These are phyloP conservation scores for Capronia americana DNA, from an alignment of 2,329 filamentous ascomycete species.

Conservation along the genomic window DNA sequence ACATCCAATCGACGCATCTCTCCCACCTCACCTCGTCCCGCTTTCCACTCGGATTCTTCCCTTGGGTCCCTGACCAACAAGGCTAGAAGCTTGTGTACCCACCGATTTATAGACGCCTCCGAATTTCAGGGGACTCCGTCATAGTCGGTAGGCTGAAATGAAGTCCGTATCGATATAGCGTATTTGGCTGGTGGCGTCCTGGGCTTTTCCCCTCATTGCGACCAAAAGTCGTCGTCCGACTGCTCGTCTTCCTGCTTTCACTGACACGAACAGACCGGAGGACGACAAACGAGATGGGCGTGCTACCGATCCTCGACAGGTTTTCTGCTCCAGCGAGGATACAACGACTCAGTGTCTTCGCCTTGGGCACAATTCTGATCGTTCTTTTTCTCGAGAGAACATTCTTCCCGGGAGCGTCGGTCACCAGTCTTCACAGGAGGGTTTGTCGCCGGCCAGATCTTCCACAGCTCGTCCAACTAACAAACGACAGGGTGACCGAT, in stretches of 20 bases:
- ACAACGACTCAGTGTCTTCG: slow-evolving; percentile 30
- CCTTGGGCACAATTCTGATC: slow-evolving; percentile 24
- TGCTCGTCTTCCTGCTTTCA: slow-evolving; percentile 14
- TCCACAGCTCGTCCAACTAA: slow-evolving; percentile 2
- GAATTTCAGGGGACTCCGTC: slow-evolving; percentile 21
- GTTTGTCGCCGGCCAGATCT: slow-evolving; percentile 6
- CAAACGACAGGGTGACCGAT: slow-evolving; percentile 23
- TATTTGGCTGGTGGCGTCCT: slow-evolving; percentile 14
- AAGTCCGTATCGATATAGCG: slow-evolving; percentile 28
- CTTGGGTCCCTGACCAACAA: slow-evolving; percentile 17
- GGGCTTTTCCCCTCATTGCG: slow-evolving; percentile 1
- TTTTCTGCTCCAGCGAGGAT: slow-evolving; percentile 33
- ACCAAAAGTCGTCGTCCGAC: not conserved
- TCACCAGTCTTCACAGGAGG: slow-evolving; percentile 20
- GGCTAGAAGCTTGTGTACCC: slow-evolving; percentile 29
- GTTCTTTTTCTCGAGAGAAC: slow-evolving; percentile 32
- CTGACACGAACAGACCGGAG: slow-evolving; percentile 11
- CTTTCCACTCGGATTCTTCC: slow-evolving; percentile 14
- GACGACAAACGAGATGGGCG: slow-evolving; percentile 27
- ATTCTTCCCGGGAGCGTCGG: slow-evolving; percentile 23
- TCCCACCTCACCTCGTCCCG: slow-evolving; percentile 10
- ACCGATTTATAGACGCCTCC: slow-evolving; percentile 20
- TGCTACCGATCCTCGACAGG: slow-evolving; percentile 27
- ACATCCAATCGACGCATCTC: slow-evolving; percentile 1
- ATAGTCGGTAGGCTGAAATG: slow-evolving; percentile 6